phyloP scores from a whole-genome alignment of 805 yeast species.

The Kazachstania martiniae region DNA sequence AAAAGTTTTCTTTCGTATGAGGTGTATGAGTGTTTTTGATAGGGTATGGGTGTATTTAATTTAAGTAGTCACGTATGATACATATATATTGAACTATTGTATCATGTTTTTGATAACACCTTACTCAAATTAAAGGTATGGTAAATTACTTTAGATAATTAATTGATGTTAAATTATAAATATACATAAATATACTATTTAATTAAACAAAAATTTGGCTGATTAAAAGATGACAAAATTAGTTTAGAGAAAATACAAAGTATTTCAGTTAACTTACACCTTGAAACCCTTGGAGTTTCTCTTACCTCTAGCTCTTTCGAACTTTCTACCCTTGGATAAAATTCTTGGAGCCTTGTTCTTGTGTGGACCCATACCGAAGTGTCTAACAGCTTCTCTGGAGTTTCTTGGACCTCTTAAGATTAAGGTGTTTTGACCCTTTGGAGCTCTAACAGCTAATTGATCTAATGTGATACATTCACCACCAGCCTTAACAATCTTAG shows the following conservation, averaged over 20 bases:
- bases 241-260: conserved; percentile 1
- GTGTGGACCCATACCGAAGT: conserved; percentile 99
- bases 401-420: conserved; percentile 98
- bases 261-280: conserved; percentile 53
- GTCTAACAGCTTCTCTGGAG: conserved; percentile 99
- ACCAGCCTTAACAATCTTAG: conserved; percentile 94
- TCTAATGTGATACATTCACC: conserved; percentile 99
- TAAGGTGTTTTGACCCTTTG: conserved; percentile 98
- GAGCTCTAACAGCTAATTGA: conserved; percentile 98
- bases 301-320: conserved; percentile 99
- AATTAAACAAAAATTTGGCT: too few relatives aligned
- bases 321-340: conserved; percentile 95
- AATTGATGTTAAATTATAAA: too few relatives aligned
- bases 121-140: too few relatives aligned
- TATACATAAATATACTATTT: too few relatives aligned
- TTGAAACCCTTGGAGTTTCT: conserved; percentile 99
- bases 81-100: too few relatives aligned
- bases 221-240: too few relatives aligned
- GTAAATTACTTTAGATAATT: too few relatives aligned
- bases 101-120: too few relatives aligned
- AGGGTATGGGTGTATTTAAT: background rate
- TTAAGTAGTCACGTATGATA: too few relatives aligned
- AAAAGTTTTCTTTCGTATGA: too few relatives aligned
- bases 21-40: background rate
- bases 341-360: conserved; percentile 99